Evolutionary conservation across 2,329 filamentous ascomycete species (phyloP), one percentile per base, ranked within the genome.

Genomic region (Fusarium sarcochroum): DNA sequence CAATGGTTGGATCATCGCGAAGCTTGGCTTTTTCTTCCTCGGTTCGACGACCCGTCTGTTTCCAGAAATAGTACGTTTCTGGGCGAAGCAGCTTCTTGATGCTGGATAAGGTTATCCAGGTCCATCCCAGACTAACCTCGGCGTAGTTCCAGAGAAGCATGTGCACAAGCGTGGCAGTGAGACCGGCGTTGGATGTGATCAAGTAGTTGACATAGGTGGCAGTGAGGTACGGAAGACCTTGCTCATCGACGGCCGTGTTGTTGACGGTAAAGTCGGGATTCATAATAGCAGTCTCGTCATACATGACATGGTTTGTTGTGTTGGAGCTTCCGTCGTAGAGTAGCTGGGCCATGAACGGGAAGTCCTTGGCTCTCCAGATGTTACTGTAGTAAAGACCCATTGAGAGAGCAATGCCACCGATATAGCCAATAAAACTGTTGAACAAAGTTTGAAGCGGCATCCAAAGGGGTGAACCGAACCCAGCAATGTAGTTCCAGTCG

Each of bases 371-470:
- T 30, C 61, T 38, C 66, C 66, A 69, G 5, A 44, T n/a, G 10
- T 69, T 68, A 5, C 65, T 17, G 15, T 69, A 69, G 37, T 69
- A 69, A 8, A 69, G 53, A 1, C 75, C 78, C 47, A 78, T 72
- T 35, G 78, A 81, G 2, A 83, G 59, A 3, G 76, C 46, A 23
- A 81, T 76, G 53, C 80, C 80, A 1, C 73, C 63, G 1, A 80
- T 7, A 51, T 80, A 80, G 2, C 82, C 81, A 38, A 82, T 73
- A 20, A 77, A 69, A 4, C 72, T 75, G 73, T 83, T 84, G 30
- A 77, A 70, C 7, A 80, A 66, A 1, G 78, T 82, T 21, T 79
- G 69, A 1, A 81, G 71, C 0, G 80, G 82, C 50, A 78, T 72
- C 71, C 76, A 82, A 9, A 84, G 70, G 0, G 80, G 79, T 7